Evolutionary conservation across 2,329 filamentous ascomycete species (phyloP).

Genomic region (Fusarium tanahbumbuense): DNA sequence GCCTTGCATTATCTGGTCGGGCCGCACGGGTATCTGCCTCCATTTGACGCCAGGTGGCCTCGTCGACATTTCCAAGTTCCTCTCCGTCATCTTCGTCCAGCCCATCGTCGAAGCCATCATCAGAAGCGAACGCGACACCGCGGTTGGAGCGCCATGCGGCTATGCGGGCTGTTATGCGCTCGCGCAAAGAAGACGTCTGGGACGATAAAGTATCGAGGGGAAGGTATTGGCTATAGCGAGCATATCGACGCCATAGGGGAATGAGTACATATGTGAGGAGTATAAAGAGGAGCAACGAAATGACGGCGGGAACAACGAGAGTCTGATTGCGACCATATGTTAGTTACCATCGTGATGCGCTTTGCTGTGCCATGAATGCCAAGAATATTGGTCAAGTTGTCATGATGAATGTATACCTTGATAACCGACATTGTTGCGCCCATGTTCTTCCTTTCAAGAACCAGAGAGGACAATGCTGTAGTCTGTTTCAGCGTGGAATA

Average conservation of each 20-base stretch:
- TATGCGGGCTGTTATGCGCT: constrained; percentile 56
- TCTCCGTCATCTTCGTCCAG: constrained; percentile 71
- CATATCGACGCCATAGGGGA: constrained; percentile 76
- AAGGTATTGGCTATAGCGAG: constrained; percentile 79
- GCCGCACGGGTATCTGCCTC: constrained; percentile 50
- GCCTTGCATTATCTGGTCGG: constrained; percentile 63
- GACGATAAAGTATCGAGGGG: constrained; percentile 73
- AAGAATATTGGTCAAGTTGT: constrained; percentile 8
- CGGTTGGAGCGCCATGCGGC: constrained; percentile 59
- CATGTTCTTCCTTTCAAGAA: constrained; percentile 42
- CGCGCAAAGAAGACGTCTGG: constrained; percentile 65
- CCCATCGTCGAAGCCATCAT: constrained; percentile 61
- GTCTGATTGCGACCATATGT: constrained; percentile 61
- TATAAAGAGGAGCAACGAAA: constrained; percentile 77
- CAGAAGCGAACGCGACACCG: constrained; percentile 56
- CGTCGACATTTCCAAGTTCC: constrained; percentile 72
- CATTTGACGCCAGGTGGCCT: constrained; percentile 57
- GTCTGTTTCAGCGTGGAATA: not conserved
- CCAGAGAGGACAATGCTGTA: not conserved
- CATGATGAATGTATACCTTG: constrained; percentile 47
- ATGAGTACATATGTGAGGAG: constrained; percentile 72
- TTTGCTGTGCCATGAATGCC: not conserved
- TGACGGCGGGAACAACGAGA: constrained; percentile 75
- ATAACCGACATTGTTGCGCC: constrained; percentile 51
- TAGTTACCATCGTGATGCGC: constrained; percentile 1